Percentiles rank a stretch among this genome's conserved stretches.
Conservation (phyloP, 2,329 filamentous ascomycete genomes). For the Aspergillus luchuensis region DNA sequence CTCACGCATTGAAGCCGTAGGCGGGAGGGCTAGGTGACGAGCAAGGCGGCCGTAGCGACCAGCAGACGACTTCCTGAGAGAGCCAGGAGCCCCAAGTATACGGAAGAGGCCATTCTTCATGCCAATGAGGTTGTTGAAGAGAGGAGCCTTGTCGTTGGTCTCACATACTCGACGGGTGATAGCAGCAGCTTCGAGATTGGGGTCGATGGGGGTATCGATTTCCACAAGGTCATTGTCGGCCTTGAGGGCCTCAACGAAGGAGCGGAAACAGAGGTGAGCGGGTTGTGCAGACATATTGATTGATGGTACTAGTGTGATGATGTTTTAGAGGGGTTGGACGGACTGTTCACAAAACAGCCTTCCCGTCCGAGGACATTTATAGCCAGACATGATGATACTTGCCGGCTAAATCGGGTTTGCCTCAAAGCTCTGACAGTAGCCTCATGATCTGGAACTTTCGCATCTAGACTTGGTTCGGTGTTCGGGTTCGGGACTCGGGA, state of each 20-base stretch:
- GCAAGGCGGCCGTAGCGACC: slow-evolving; percentile 48
- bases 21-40: slow-evolving; percentile 45
- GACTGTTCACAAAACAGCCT: no score
- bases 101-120: slow-evolving; percentile 50
- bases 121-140: slow-evolving; percentile 57
- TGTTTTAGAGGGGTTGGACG: no score
- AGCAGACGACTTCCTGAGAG: slow-evolving; percentile 35
- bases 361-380: not conserved
- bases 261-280: slow-evolving; percentile 45
- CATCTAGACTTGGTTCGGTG: no score
- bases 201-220: slow-evolving; percentile 46
- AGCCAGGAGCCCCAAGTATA: slow-evolving; percentile 51
- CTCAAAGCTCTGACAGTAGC: no score
- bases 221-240: slow-evolving; percentile 50
- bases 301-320: no score
- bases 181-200: slow-evolving; percentile 51
- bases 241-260: slow-evolving; percentile 49
- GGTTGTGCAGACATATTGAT: slow-evolving; percentile 14
- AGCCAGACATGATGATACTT: no score
- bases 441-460: no score
- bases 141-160: slow-evolving; percentile 50
- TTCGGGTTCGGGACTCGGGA: no score
- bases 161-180: slow-evolving; percentile 53
- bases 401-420: not conserved
- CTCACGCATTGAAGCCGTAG: slow-evolving; percentile 39